Evolutionary conservation across 2,329 filamentous ascomycete species (phyloP).

Genomic region (Emergomyces pasteurianus): DNA sequence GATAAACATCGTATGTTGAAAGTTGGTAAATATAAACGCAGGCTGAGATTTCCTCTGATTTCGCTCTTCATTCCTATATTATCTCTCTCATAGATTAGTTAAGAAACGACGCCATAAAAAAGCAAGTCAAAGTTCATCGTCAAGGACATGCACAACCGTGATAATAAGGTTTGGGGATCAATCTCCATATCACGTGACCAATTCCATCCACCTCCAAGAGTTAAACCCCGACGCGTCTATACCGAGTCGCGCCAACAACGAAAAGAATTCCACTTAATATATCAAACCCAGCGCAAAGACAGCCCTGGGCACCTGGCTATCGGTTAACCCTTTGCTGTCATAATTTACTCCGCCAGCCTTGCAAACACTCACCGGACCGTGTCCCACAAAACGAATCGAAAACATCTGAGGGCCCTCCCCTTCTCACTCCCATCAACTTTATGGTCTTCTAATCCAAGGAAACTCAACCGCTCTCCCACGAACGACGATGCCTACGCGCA

Average conservation of each 20-base stretch:
- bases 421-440: not conserved
- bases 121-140: not conserved
- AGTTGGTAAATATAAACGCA: not conserved
- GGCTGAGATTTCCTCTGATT: not conserved
- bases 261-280: not conserved
- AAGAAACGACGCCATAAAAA: not conserved
- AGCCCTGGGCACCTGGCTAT: not conserved
- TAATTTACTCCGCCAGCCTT: not conserved
- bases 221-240: slow-evolving; percentile 1
- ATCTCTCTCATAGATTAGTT: not conserved
- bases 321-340: not conserved
- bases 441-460: not conserved
- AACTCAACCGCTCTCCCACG: slow-evolving; percentile 10
- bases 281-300: not conserved
- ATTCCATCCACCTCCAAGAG: no score
- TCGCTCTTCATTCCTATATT: not conserved
- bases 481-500: slow-evolving; percentile 33
- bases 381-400: not conserved
- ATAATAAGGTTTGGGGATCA: no score
- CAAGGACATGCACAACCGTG: no score
- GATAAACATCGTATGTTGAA: not conserved
- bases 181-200: not conserved
- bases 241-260: not conserved
- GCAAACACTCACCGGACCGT: not conserved
- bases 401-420: not conserved